Evolutionary conservation across 2,329 filamentous ascomycete species (phyloP), one percentile per base, ranked within the genome.

Genomic region (Fonsecaea nubica): DNA sequence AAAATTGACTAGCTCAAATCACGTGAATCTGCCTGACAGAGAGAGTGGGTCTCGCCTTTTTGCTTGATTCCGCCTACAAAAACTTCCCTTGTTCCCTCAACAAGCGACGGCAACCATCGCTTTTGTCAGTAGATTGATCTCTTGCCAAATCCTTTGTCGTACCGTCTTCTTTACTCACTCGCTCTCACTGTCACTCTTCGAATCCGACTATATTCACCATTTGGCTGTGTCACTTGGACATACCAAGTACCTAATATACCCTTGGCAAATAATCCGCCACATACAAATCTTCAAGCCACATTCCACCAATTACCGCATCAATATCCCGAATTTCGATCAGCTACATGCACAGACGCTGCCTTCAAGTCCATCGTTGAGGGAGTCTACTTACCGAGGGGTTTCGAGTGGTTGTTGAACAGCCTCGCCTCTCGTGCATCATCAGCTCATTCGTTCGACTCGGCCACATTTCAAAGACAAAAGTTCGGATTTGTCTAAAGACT

Each of bases 41-140:
- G 13, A 13, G 8, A 13, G 12, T 35, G 32, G 30, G 7, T 18
- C 53, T 55, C 25, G 30, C 35, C 13, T 55, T 55, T 50, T 50
- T 50, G 45, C 45, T 50, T 10, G 45, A 50, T 10, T 50, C 45
- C 25, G 18, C 45, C 45, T 50, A 30, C 45, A 50, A 50, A 50
- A 50, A 50, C 18, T 50, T 50, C 45, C 50, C 35, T 55, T 55
- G 32, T 55, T 18, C 53, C 53, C 32, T 55, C 32, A n/a, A n/a
- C 13, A 3, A 36, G 45, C 18, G 5, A 30, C 45, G 15, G 18
- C 21, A 9, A 9, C 21, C 45, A 50, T 9, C 21, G 21, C 21
- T 30, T 50, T 50, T 50, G 21, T 50, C 25, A 50, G 5, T 50
- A 10, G 18, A 50, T 50, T 30, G 18, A 30, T 50, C 45, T 50